Evolutionary conservation across 2,329 filamentous ascomycete genomes (phyloP), one percentile per base, ranked within the genome.

Genomic region (Didymellaceae sp.): DNA sequence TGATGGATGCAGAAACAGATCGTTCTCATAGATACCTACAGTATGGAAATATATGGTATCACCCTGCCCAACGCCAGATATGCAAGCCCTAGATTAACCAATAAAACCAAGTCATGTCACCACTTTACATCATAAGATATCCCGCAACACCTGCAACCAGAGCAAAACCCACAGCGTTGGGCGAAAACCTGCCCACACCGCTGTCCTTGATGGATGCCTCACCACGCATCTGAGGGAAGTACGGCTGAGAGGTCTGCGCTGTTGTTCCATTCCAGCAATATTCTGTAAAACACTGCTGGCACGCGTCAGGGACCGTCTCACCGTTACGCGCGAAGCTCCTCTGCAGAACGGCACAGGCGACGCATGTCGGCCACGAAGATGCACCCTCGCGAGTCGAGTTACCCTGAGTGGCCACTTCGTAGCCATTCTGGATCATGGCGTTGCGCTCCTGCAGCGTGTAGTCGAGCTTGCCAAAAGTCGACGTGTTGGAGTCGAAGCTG

Each of bases 251-350:
- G 0, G 45, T 61, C 9, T 57, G 59, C 0, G 74, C 76, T 32
- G 81, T 75, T 1, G 83, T 89, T n/a, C 94, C 94, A 70, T 97
- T 84, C 94, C 94, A 99, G 82, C 94, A 99, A 77, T 97, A 97
- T 16, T 78, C 74, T 10, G 78, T 60, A 73, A 97, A 97, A 77
- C 94, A 99, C 40, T 80, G 66, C 33, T 75, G 78, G 77, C 94
- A 99, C 8, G 83, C 84, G 0, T 82, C 78, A 0, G 93, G 93
- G 1, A 92, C 80, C 0, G 76, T 56, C 0, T 87, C 88, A 14
- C 80, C 79, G 0, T 90, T 93, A 40, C 90, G 82, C 54, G 85
- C 79, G 58, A 94, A 83, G 60, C 87, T 91, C 54, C 93, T 84
- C 44, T 82, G 84, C 13, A 97, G 80, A 30, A 96, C 86, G 5